Conservation (phyloP, 257 asterid species). For the Solanum sparsipilum region DNA sequence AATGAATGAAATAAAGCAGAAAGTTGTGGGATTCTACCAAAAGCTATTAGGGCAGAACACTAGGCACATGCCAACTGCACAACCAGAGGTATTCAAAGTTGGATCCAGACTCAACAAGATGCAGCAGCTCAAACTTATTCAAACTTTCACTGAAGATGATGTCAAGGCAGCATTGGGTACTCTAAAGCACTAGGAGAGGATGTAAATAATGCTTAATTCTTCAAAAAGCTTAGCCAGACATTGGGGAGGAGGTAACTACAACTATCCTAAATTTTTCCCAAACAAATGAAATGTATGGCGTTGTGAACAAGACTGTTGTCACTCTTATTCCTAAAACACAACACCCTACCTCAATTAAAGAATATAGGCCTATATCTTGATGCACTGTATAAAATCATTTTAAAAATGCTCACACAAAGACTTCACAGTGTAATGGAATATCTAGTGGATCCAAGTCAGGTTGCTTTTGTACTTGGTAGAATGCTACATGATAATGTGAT, state of each 20-base stretch:
- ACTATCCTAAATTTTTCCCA: neutral
- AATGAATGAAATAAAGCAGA: too few relatives aligned
- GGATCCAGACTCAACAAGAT: neutral
- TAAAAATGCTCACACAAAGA: neutral
- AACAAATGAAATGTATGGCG: neutral
- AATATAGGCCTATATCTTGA: neutral
- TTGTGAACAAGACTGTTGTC: neutral
- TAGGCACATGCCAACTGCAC: neutral
- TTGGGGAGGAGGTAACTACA: neutral
- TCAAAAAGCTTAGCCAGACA: neutral
- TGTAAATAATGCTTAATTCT: neutral
- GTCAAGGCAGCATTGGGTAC: too few relatives aligned
- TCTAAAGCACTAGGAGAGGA: neutral
- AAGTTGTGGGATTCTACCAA: too few relatives aligned
- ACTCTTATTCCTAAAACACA: neutral
- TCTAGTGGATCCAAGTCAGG: neutral
- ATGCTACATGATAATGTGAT: neutral
- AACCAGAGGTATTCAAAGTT: too few relatives aligned
- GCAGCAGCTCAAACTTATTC: neutral
- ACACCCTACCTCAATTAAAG: neutral
- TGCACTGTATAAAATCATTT: neutral
- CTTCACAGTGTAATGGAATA: neutral
- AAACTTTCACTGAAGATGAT: too few relatives aligned
- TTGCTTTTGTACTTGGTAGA: neutral
- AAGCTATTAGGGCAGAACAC: neutral